Conservation (phyloP, 225 moss, liverwort and hornwort species). For the Marchantia polymorpha region DNA sequence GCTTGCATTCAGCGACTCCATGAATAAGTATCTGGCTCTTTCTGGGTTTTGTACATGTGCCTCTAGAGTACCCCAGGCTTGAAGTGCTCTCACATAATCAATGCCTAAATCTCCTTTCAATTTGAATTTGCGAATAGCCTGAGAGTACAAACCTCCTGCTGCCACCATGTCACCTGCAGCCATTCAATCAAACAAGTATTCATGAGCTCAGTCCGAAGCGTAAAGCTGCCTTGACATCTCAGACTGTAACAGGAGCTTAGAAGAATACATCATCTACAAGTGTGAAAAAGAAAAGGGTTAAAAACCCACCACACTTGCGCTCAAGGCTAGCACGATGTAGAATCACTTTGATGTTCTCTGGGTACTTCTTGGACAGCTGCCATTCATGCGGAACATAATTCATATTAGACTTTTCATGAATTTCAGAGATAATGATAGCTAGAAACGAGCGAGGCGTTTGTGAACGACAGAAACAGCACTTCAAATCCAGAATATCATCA, state of each 20-base stretch:
- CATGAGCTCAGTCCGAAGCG: background rate
- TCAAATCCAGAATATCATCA: no score
- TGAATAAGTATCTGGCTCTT: slow-evolving; percentile 64
- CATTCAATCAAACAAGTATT: background rate
- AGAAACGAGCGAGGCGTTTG: background rate
- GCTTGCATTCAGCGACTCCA: slow-evolving; percentile 58
- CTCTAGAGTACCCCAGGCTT: slow-evolving; percentile 89
- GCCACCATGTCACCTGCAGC: slow-evolving; percentile 64
- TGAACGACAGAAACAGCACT: no score
- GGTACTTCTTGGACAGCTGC: slow-evolving; percentile 60
- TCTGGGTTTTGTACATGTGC: slow-evolving; percentile 58
- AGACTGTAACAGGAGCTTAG: background rate
- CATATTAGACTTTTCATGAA: background rate
- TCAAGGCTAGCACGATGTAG: slow-evolving; percentile 73
- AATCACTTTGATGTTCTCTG: slow-evolving; percentile 54
- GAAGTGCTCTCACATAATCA: slow-evolving; percentile 66
- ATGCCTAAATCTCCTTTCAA: slow-evolving; percentile 47
- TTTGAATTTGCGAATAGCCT: slow-evolving; percentile 52
- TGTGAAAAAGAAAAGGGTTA: background rate
- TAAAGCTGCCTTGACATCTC: no score
- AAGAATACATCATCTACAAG: background rate
- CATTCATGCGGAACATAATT: background rate
- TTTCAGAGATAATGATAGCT: background rate
- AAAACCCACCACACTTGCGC: slow-evolving; percentile 61
- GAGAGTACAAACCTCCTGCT: slow-evolving; percentile 66